phyloP scores from a whole-genome alignment of 495 filamentous ascomycete genomes.

The Rostrohypoxylon terebratum region DNA sequence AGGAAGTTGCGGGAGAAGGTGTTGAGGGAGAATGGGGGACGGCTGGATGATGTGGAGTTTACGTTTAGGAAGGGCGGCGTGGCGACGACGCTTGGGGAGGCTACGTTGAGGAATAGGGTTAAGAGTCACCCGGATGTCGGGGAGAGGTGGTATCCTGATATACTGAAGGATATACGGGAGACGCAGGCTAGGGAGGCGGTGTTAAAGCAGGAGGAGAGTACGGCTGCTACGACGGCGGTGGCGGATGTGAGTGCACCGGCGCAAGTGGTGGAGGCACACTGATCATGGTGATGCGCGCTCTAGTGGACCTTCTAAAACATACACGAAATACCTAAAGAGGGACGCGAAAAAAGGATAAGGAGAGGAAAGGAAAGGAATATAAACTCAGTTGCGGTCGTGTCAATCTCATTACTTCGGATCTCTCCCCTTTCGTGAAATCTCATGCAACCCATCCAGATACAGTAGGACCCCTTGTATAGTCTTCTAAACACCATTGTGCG shows the following conservation, averaged over 20 bases:
- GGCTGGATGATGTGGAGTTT: slow-evolving; percentile 80
- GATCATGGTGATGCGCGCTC: slow-evolving; percentile 40
- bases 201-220: slow-evolving; percentile 30
- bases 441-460: slow-evolving; percentile 25
- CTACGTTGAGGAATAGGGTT: slow-evolving; percentile 85
- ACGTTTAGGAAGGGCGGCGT: slow-evolving; percentile 73
- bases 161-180: slow-evolving; percentile 64
- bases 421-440: slow-evolving; percentile 6
- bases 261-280: slow-evolving; percentile 56
- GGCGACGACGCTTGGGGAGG: slow-evolving; percentile 80
- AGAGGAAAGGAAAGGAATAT: slow-evolving; percentile 2
- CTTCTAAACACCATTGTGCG: slow-evolving; percentile 40
- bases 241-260: slow-evolving; percentile 46
- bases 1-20: slow-evolving; percentile 66
- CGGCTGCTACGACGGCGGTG: slow-evolving; percentile 23
- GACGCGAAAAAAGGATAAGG: not conserved
- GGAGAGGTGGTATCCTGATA: slow-evolving; percentile 83
- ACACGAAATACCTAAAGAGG: not conserved
- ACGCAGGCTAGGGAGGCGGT: slow-evolving; percentile 56
- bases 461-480: not conserved
- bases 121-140: slow-evolving; percentile 93
- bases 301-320: not conserved
- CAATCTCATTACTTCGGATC: slow-evolving; percentile 40
- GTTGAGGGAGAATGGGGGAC: slow-evolving; percentile 61
- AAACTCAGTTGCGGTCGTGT: slow-evolving; percentile 23